These are phyloP conservation scores for Xerocomus spinulosus DNA, from an alignment of 768 basidiomycete species.

Conservation along the genomic window DNA sequence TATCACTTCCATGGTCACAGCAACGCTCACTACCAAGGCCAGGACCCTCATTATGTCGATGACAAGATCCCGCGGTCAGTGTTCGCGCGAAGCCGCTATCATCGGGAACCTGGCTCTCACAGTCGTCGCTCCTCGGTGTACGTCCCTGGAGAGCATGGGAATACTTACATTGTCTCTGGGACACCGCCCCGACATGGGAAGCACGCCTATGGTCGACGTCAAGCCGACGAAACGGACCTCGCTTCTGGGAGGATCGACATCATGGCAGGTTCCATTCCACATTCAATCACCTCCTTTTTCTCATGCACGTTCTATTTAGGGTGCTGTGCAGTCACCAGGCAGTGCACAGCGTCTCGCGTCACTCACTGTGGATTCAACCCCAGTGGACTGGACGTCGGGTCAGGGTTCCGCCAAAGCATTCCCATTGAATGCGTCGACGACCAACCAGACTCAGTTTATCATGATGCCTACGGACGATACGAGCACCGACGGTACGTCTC, in stretches of 20 bases:
- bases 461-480: conserved; percentile 29
- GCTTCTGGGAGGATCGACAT: conserved; percentile 46
- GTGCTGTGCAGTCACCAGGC: conserved; percentile 1
- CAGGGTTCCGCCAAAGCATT: conserved; percentile 29
- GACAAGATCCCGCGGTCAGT: conserved; percentile 13
- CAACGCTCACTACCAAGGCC: not conserved
- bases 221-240: conserved; percentile 15
- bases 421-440: conserved; percentile 47
- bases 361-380: conserved; percentile 14
- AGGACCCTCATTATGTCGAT: not conserved
- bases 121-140: conserved; percentile 21
- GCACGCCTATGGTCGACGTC: conserved; percentile 4
- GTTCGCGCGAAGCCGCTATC: conserved; percentile 20
- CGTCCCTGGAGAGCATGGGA: conserved; percentile 24
- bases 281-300: conserved; percentile 5
- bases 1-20: not conserved
- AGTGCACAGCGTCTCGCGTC: conserved; percentile 20
- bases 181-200: not conserved
- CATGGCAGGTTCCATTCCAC: conserved; percentile 34
- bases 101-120: conserved; percentile 5
- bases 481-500: conserved; percentile 11
- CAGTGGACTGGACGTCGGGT: conserved; percentile 29
- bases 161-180: conserved; percentile 25
- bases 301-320: not conserved
- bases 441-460: conserved; percentile 41